Conservation (phyloP, 495 filamentous ascomycete species). For the Tuber calosporum region DNA sequence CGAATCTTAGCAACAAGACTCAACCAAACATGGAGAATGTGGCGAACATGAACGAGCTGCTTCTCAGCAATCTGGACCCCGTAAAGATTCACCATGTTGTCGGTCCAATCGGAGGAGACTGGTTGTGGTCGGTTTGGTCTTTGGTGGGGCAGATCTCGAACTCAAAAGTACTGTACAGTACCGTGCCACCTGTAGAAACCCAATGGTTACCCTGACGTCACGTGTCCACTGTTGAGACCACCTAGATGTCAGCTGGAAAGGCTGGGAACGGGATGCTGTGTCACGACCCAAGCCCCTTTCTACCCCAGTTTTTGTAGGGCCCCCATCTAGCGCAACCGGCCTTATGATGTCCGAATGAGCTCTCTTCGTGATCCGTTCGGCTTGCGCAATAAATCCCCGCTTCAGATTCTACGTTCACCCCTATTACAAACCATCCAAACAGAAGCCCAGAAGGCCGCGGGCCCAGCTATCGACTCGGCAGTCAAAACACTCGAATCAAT, state of each 20-base stretch:
- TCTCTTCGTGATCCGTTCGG: conserved; percentile 49
- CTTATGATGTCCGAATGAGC: conserved; percentile 46
- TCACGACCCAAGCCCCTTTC: neutral
- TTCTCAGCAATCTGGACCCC: conserved; percentile 77
- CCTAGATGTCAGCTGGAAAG: neutral
- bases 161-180: too few relatives aligned
- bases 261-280: neutral
- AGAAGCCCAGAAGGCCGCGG: conserved; percentile 45
- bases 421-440: conserved; percentile 43
- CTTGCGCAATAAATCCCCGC: conserved; percentile 47
- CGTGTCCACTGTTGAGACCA: neutral
- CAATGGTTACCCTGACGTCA: neutral
- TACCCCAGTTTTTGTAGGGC: conserved; percentile 4
- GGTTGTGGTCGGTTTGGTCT: neutral
- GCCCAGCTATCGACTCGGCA: conserved; percentile 35
- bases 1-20: neutral
- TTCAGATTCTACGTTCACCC: conserved; percentile 45
- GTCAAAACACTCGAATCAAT: conserved; percentile 48
- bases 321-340: neutral
- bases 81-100: conserved; percentile 65
- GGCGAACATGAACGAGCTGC: conserved; percentile 66
- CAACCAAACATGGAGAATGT: conserved; percentile 9
- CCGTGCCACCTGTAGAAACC: neutral
- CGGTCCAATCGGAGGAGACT: neutral
- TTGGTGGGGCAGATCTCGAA: neutral